A percentile compares a stretch with the other conserved stretches of the same genome.
Evolutionary conservation across 331 rosid species (phyloP).

Genomic region (Stylosanthes scabra): DNA sequence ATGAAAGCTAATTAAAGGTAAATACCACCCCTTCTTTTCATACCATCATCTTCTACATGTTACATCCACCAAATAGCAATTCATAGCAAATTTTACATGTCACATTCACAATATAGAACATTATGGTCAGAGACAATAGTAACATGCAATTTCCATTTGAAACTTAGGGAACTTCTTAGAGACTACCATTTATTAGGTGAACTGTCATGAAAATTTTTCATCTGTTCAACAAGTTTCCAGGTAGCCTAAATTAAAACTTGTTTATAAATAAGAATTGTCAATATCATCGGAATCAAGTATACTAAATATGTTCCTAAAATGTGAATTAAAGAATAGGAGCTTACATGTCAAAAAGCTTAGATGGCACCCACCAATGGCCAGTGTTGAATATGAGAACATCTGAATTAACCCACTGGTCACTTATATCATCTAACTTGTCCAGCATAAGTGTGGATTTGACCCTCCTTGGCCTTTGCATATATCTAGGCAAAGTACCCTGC

Average conservation of each 20-base stretch:
- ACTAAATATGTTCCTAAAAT: constrained; percentile 29
- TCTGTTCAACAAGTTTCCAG: not conserved
- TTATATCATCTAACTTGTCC: constrained; percentile 74
- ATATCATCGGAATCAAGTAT: constrained; percentile 19
- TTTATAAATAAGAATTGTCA: constrained; percentile 2
- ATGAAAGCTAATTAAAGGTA: constrained; percentile 14
- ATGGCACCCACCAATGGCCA: constrained; percentile 99
- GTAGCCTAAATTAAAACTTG: not conserved
- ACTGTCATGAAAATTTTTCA: not conserved
- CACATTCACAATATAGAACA: constrained; percentile 10
- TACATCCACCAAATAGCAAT: not conserved
- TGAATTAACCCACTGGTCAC: constrained; percentile 74
- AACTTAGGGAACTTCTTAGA: constrained; percentile 8
- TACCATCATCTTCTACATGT: not conserved
- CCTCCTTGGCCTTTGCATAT: constrained; percentile 79
- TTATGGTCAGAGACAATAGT: constrained; percentile 5
- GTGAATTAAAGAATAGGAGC: constrained; percentile 42
- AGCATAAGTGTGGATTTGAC: constrained; percentile 73
- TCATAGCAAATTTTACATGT: not conserved
- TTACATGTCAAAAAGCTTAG: constrained; percentile 77
- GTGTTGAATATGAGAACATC: constrained; percentile 89
- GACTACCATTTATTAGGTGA: not conserved
- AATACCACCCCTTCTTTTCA: not conserved
- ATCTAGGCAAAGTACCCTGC: constrained; percentile 60
- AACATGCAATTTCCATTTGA: constrained; percentile 11